These are phyloP conservation scores for Penicillium robsamsonii DNA, from an alignment of 495 filamentous ascomycete species.

Conservation along the genomic window DNA sequence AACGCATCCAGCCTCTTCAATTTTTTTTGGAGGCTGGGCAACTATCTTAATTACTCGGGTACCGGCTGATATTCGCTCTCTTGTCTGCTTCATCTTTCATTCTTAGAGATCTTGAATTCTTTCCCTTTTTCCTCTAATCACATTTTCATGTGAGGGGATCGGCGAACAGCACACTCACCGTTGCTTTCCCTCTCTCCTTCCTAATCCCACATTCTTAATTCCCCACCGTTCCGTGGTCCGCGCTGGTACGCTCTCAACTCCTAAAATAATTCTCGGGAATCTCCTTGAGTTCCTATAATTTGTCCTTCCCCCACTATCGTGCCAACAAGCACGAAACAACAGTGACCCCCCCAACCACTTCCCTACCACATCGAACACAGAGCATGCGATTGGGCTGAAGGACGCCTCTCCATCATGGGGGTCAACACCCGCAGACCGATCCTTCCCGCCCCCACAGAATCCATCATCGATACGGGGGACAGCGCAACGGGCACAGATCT, in stretches of 20 bases:
- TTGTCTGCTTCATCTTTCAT: constrained; percentile 13
- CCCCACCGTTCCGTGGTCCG: constrained; percentile 22
- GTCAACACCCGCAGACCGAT: constrained; percentile 66
- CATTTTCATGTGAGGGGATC: constrained; percentile 28
- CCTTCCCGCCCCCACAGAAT: constrained; percentile 77
- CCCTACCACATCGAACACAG: constrained; percentile 10
- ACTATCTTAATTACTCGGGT: constrained; percentile 7
- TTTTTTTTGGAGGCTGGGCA: constrained; percentile 13
- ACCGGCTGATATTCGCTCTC: constrained; percentile 11
- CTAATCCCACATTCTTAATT: constrained; percentile 14
- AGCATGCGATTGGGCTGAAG: constrained; percentile 37
- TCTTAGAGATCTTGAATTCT: constrained; percentile 9
- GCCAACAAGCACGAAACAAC: constrained; percentile 20
- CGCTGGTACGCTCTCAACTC: constrained; percentile 31
- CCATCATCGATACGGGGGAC: constrained; percentile 60
- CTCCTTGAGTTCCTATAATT: background rate
- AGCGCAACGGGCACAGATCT: constrained; percentile 69
- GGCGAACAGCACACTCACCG: constrained; percentile 20
- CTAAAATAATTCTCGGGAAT: constrained; percentile 4
- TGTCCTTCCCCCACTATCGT: constrained; percentile 21
- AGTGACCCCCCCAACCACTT: constrained; percentile 13
- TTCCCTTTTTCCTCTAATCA: constrained; percentile 7
- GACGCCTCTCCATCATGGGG: constrained; percentile 58
- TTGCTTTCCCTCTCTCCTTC: constrained; percentile 18
- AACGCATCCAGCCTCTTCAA: constrained; percentile 12